phyloP scores from a whole-genome alignment of 371 early-diverging fungal genomes.

The Pancytospora philotis region DNA sequence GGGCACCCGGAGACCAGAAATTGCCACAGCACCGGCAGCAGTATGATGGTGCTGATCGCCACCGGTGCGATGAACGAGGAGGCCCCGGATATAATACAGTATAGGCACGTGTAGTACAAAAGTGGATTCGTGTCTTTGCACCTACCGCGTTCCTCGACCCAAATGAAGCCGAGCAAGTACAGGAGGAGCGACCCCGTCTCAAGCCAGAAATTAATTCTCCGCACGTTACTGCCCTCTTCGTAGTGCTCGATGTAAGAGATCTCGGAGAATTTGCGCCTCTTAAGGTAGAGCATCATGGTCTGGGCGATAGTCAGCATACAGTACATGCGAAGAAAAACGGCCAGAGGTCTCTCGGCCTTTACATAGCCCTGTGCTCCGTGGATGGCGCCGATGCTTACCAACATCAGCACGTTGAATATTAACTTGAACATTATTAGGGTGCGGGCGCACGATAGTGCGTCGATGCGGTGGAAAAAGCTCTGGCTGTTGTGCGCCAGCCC shows the following conservation, averaged over 20 bases:
- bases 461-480: slow-evolving; percentile 30
- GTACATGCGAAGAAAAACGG: slow-evolving; percentile 57
- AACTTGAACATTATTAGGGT: slow-evolving; percentile 39
- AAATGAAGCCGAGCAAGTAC: slow-evolving; percentile 61
- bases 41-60: slow-evolving; percentile 54
- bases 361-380: slow-evolving; percentile 50
- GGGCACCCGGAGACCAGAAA: too few relatives aligned
- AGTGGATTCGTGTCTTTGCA: slow-evolving; percentile 53
- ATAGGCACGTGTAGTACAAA: slow-evolving; percentile 57
- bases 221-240: slow-evolving; percentile 56
- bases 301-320: slow-evolving; percentile 47
- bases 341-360: slow-evolving; percentile 51
- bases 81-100: slow-evolving; percentile 55
- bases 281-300: slow-evolving; percentile 45
- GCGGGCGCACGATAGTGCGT: slow-evolving; percentile 50
- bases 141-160: slow-evolving; percentile 58
- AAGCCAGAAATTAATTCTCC: slow-evolving; percentile 56
- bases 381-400: slow-evolving; percentile 36
- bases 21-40: too few relatives aligned
- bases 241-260: slow-evolving; percentile 55
- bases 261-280: slow-evolving; percentile 56
- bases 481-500: neutral
- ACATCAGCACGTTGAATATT: slow-evolving; percentile 48
- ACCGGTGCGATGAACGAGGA: slow-evolving; percentile 57
- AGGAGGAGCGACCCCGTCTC: slow-evolving; percentile 59